Percentiles rank a stretch among this genome's conserved stretches.
These are phyloP conservation scores for Nakazawaea ambrosiae DNA, from an alignment of 805 yeast species.

Conservation along the genomic window DNA sequence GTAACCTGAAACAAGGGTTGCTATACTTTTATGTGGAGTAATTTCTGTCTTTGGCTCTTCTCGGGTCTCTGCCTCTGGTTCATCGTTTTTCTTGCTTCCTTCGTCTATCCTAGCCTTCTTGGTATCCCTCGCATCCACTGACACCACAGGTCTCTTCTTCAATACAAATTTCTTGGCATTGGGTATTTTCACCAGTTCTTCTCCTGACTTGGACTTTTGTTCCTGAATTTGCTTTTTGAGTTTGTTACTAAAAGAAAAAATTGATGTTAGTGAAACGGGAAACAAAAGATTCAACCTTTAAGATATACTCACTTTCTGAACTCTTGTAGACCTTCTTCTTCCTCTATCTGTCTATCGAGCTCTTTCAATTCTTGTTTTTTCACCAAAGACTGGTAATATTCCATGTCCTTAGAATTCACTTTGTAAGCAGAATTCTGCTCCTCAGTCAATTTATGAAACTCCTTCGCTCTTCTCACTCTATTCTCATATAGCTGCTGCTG, in stretches of 20 bases:
- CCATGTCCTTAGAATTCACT: slow-evolving; percentile 28
- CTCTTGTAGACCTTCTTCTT: slow-evolving; percentile 9
- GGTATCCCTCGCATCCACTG: not conserved
- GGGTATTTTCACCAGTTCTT: not conserved
- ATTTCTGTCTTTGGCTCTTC: not conserved
- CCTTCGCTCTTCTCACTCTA: slow-evolving; percentile 22
- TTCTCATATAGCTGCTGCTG: slow-evolving; percentile 34
- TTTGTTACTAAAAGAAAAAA: no score
- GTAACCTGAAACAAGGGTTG: slow-evolving; percentile 1
- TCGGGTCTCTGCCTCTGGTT: not conserved
- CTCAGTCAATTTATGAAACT: slow-evolving; percentile 25
- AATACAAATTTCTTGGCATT: not conserved
- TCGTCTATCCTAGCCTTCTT: not conserved
- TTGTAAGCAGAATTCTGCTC: slow-evolving; percentile 34
- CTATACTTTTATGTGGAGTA: no score
- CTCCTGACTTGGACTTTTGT: no score
- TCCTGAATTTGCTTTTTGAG: no score
- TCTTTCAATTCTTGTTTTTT: slow-evolving; percentile 19
- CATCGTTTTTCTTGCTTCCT: not conserved
- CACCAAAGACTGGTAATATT: slow-evolving; percentile 23
- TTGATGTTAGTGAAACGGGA: no score
- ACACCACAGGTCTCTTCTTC: not conserved
- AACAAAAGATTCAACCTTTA: no score
- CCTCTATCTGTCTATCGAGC: slow-evolving; percentile 16
- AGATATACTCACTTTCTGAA: slow-evolving; percentile 10